Evolutionary conservation across 2,329 filamentous ascomycete genomes (phyloP).

Genomic region (Ambrosiella beaveri): DNA sequence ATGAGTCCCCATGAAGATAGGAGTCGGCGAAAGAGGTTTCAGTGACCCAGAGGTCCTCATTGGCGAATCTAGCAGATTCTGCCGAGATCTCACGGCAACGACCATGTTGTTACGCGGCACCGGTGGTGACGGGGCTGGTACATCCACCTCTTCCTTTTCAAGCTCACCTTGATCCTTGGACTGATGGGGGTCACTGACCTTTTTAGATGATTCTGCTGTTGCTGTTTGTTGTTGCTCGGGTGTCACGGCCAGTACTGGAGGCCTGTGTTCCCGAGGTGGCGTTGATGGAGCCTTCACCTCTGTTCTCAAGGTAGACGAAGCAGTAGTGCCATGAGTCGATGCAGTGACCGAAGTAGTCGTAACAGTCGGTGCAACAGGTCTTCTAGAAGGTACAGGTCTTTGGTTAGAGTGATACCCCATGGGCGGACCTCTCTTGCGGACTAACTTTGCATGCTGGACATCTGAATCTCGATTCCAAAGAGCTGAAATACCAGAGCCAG

Average conservation of each 20-base stretch:
- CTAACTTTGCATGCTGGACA: constrained; percentile 5
- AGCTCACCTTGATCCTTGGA: background rate
- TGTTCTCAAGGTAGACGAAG: background rate
- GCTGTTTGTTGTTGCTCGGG: background rate
- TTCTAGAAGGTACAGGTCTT: constrained; percentile 8
- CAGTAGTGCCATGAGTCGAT: background rate
- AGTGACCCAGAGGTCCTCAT: constrained; percentile 4
- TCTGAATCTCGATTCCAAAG: constrained; percentile 4
- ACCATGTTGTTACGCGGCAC: constrained; percentile 14
- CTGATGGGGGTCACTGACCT: background rate
- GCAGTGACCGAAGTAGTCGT: constrained; percentile 1
- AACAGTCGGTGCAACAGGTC: constrained; percentile 5
- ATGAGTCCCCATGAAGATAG: constrained; percentile 4
- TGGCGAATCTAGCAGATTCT: constrained; percentile 14
- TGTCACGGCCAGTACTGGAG: background rate
- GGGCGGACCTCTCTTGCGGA: constrained; percentile 7
- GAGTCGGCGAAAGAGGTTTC: constrained; percentile 7
- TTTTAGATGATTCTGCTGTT: background rate
- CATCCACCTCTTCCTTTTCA: background rate
- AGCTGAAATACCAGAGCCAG: constrained; percentile 1
- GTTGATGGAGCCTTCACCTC: background rate
- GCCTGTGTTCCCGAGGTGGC: background rate
- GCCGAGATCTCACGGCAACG: constrained; percentile 2
- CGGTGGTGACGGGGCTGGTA: constrained; percentile 14
- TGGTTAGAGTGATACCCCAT: constrained; percentile 4